Percentiles rank a stretch among this genome's conserved stretches.
Conservation (phyloP, 1,139 yeast species). For the Yamadazyma blattariae region DNA sequence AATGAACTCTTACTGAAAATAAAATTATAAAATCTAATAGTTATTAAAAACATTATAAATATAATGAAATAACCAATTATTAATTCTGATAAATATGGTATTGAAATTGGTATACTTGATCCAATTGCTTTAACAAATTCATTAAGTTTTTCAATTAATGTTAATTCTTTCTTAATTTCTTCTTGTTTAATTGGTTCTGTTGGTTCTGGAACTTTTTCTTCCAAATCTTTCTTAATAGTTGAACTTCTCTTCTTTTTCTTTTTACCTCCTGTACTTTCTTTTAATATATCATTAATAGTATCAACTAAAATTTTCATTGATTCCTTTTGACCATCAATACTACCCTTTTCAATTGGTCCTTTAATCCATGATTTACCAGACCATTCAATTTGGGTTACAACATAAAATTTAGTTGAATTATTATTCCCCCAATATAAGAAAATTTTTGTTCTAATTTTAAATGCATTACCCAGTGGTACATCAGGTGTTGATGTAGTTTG, state of each 20-base stretch:
- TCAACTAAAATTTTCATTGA: conserved; percentile 58
- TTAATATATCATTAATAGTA: conserved; percentile 52
- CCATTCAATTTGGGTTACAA: conserved; percentile 79
- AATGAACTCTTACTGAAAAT: conserved; percentile 4
- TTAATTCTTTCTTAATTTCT: conserved; percentile 5
- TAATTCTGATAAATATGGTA: conserved; percentile 25
- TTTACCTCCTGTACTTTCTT: conserved; percentile 12
- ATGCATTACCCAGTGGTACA: conserved; percentile 89
- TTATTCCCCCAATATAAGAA: conserved; percentile 75
- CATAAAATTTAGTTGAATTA: conserved; percentile 61
- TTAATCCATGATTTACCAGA: conserved; percentile 91
- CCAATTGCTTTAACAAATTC: conserved; percentile 30
- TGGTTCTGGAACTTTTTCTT: conserved; percentile 13
- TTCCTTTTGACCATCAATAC: conserved; percentile 84
- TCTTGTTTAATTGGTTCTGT: conserved; percentile 9
- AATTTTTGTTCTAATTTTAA: conserved; percentile 67
- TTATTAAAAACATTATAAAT: conserved; percentile 15
- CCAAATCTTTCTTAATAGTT: conserved; percentile 15
- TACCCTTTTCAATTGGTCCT: conserved; percentile 88
- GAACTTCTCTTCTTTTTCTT: conserved; percentile 10
- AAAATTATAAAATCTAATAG: conserved; percentile 5
- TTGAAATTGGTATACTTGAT: conserved; percentile 25
- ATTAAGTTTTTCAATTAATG: conserved; percentile 15
- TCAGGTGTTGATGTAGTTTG: conserved; percentile 84
- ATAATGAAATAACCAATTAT: conserved; percentile 23